phyloP scores from a whole-genome alignment of 2,329 filamentous ascomycete species.

The Xylaria sp. region DNA sequence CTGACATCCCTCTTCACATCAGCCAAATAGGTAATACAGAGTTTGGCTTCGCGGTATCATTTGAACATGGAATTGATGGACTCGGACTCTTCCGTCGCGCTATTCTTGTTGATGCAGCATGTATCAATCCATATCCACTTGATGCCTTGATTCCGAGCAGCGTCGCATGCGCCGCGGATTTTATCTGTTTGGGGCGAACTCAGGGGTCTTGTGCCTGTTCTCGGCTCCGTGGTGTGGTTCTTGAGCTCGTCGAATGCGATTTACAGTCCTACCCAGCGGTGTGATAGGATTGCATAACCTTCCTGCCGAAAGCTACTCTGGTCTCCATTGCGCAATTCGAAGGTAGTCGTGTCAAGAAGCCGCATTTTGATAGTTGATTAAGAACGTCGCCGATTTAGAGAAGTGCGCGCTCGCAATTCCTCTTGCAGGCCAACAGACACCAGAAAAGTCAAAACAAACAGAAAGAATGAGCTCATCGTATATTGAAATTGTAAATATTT shows the following conservation, averaged over 20 bases:
- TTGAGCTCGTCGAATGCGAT: conserved; percentile 28
- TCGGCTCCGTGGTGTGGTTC: conserved; percentile 7
- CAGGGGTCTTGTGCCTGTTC: conserved; percentile 15
- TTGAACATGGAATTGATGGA: conserved; percentile 47
- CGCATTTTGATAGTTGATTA: conserved; percentile 11
- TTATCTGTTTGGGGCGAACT: conserved; percentile 19
- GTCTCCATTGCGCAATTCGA: conserved; percentile 5
- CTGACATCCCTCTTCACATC: conserved; percentile 38
- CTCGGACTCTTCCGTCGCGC: conserved; percentile 53
- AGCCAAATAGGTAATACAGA: conserved; percentile 51
- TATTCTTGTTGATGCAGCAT: conserved; percentile 33
- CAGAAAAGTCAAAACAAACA: too few species aligned
- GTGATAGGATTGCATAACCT: conserved; percentile 40
- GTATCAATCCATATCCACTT: conserved; percentile 53
- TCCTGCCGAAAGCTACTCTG: conserved; percentile 11
- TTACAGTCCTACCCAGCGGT: conserved; percentile 36
- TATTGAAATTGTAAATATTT: too few species aligned
- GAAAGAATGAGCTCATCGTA: too few species aligned
- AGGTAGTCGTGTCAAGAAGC: conserved; percentile 14
- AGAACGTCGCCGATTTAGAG: neutral
- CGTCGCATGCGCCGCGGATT: conserved; percentile 33
- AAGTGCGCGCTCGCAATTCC: neutral
- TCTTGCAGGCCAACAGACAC: neutral
- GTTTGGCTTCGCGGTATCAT: conserved; percentile 51
- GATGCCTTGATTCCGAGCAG: conserved; percentile 43